phyloP scores from a whole-genome alignment of 805 yeast species.

The Candida silvicultrix region DNA sequence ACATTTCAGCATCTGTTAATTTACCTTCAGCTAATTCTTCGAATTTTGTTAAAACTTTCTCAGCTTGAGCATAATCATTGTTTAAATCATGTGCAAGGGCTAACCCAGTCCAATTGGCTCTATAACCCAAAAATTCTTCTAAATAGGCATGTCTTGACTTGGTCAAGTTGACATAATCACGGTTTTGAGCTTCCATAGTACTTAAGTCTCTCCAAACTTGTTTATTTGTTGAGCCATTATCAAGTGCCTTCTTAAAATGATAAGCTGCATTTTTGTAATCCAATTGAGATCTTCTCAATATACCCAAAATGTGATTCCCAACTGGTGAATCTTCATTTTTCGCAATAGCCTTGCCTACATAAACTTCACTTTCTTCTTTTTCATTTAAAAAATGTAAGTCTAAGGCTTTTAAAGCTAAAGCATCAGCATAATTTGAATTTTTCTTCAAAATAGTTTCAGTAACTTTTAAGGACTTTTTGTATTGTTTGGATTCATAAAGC shows the following conservation, averaged over 20 bases:
- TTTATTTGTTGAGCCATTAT: conserved; percentile 71
- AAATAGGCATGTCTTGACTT: conserved; percentile 62
- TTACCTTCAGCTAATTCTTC: conserved; percentile 70
- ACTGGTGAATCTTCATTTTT: conserved; percentile 60
- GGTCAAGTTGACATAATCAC: conserved; percentile 61
- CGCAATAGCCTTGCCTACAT: conserved; percentile 53
- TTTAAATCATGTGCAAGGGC: conserved; percentile 82
- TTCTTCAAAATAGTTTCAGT: conserved; percentile 75
- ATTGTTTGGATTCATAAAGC: conserved; percentile 78
- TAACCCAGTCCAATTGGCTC: conserved; percentile 86
- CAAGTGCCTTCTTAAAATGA: conserved; percentile 69
- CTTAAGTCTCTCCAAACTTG: conserved; percentile 81
- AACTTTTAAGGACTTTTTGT: conserved; percentile 75
- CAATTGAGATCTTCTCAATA: conserved; percentile 65
- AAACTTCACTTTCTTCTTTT: conserved; percentile 54
- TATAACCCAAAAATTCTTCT: conserved; percentile 69
- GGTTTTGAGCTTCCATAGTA: conserved; percentile 68
- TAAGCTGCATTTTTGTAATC: conserved; percentile 72
- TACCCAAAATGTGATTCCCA: conserved; percentile 80
- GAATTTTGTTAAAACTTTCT: conserved; percentile 64
- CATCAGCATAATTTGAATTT: conserved; percentile 68
- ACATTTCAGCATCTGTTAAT: conserved; percentile 56
- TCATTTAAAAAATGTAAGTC: conserved; percentile 51
- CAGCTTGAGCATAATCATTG: conserved; percentile 61
- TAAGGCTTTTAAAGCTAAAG: conserved; percentile 81